Base-by-base conservation (phyloP, 129 eudicot genomes). In the Chrysanthemum seticuspe region DNA sequence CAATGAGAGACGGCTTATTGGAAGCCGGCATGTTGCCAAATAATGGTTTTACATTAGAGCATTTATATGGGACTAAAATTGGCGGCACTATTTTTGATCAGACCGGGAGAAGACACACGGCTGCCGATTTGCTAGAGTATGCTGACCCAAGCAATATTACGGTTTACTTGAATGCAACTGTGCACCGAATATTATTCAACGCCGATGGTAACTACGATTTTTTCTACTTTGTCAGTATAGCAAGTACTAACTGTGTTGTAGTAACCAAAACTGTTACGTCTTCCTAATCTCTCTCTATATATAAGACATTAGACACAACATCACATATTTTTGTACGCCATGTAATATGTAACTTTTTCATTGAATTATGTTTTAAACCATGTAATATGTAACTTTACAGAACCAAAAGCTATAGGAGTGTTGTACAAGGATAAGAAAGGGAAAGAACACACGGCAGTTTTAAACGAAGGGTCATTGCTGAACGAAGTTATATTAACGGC, bases 91-190 rank as follows among this genome's bases (percentile, higher is more conserved):
- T 85, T 10, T 92, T 92, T 68, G 98, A 92, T 72, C 29, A 67
- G 13, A 65, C 81, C 13, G 98, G 98, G 12, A 66, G 72, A 19
- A 56, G 98, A 50, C 96, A 92, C 62, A 87, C 95, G 14, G 96
- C 96, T 15, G 98, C 98, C 3, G 98, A 92, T 58, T 79, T 92
- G 63, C 65, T 92, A 25, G 95, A 89, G 86, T 87, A 85, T 70
- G 98, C 92, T 15, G 84, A 83, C 67, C 88, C 89, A 4, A 16
- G 65, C 2, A 80, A 68, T 40, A 85, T 90, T 49, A 76, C 65
- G 18, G 76, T 92, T 16, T 80, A 83, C 66, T 75, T 92, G 64
- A 73, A 85, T 65, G 96, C 98, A 1, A 84, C 89, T 0, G 96
- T 83, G 61, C 80, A 92, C 25, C 89, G 67, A 67, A 82, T 92